A percentile compares a stretch with the other conserved stretches of the same genome.
These are phyloP conservation scores for Arachis stenosperma DNA, from an alignment of 306 rosid genomes.

Conservation along the genomic window DNA sequence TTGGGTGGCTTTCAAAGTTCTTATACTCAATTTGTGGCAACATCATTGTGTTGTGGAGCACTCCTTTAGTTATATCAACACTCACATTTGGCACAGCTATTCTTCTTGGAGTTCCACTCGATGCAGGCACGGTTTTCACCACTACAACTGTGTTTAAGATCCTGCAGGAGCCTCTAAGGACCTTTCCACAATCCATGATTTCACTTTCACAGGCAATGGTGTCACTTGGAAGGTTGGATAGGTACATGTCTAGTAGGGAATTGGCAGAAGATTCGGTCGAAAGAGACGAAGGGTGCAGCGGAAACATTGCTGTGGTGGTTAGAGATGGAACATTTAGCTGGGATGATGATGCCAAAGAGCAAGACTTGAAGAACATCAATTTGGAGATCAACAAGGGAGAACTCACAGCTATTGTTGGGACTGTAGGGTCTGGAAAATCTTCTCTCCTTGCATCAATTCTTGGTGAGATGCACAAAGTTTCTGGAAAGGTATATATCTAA, in stretches of 20 bases:
- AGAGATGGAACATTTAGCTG: slow-evolving; percentile 73
- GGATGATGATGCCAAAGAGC: slow-evolving; percentile 73
- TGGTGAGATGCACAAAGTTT: slow-evolving; percentile 85
- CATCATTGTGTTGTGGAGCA: slow-evolving; percentile 71
- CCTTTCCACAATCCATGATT: slow-evolving; percentile 88
- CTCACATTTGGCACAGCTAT: slow-evolving; percentile 78
- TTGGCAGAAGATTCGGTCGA: slow-evolving; percentile 57
- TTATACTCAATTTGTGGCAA: slow-evolving; percentile 67
- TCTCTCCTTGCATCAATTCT: slow-evolving; percentile 88
- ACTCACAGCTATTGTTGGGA: slow-evolving; percentile 88
- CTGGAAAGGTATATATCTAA: slow-evolving; percentile 73
- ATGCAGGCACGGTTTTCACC: slow-evolving; percentile 93
- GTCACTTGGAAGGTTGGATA: slow-evolving; percentile 84
- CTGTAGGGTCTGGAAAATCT: slow-evolving; percentile 93
- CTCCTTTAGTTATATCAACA: slow-evolving; percentile 72
- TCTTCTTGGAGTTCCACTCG: slow-evolving; percentile 70
- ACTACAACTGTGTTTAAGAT: slow-evolving; percentile 80
- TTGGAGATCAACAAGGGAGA: slow-evolving; percentile 68
- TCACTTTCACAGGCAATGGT: slow-evolving; percentile 91
- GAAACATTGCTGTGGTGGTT: slow-evolving; percentile 64
- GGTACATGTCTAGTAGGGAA: slow-evolving; percentile 78
- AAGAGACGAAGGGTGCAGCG: slow-evolving; percentile 61
- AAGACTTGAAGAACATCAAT: slow-evolving; percentile 66
- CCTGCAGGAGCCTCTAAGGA: slow-evolving; percentile 93
- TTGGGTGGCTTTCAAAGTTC: slow-evolving; percentile 82